These are phyloP conservation scores for Ustilago xerochloae DNA, from an alignment of 1,284 basidiomycete genomes.

Conservation along the genomic window DNA sequence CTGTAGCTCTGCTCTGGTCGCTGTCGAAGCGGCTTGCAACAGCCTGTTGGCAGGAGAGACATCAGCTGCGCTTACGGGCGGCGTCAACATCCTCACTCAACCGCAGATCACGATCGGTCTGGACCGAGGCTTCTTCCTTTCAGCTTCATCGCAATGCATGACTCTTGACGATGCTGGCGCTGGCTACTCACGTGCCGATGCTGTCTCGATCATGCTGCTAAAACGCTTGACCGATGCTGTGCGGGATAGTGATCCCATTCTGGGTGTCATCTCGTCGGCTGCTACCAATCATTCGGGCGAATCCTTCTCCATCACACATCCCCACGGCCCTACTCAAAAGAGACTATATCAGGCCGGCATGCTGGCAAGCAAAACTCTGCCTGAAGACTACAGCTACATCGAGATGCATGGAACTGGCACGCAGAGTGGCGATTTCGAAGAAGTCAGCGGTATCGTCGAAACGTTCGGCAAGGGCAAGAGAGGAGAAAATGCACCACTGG, in stretches of 20 bases:
- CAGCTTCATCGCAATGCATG: conserved; percentile 50
- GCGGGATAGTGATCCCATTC: conserved; percentile 41
- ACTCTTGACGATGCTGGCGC: conserved; percentile 47
- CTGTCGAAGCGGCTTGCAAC: conserved; percentile 49
- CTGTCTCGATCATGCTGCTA: conserved; percentile 44
- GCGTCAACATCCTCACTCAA: conserved; percentile 52
- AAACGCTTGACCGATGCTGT: conserved; percentile 48
- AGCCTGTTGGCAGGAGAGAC: conserved; percentile 29
- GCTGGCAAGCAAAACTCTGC: conserved; percentile 34
- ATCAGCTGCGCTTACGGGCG: conserved; percentile 38
- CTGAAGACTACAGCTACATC: conserved; percentile 30
- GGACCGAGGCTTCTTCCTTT: conserved; percentile 54
- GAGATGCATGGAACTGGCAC: conserved; percentile 57
- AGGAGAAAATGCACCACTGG: conserved; percentile 16
- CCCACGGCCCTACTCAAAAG: conserved; percentile 43
- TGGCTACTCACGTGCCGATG: conserved; percentile 52
- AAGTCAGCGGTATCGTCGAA: conserved; percentile 51
- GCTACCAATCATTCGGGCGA: conserved; percentile 54
- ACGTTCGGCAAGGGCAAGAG: conserved; percentile 47
- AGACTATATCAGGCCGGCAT: conserved; percentile 42
- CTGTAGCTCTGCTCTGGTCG: conserved; percentile 50
- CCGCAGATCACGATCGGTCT: conserved; percentile 55
- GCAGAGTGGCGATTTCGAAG: conserved; percentile 50
- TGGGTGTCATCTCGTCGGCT: conserved; percentile 43
- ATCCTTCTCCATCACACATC: conserved; percentile 53